phyloP scores from a whole-genome alignment of 495 filamentous ascomycete species.

The Podospora pseudopauciseta region DNA sequence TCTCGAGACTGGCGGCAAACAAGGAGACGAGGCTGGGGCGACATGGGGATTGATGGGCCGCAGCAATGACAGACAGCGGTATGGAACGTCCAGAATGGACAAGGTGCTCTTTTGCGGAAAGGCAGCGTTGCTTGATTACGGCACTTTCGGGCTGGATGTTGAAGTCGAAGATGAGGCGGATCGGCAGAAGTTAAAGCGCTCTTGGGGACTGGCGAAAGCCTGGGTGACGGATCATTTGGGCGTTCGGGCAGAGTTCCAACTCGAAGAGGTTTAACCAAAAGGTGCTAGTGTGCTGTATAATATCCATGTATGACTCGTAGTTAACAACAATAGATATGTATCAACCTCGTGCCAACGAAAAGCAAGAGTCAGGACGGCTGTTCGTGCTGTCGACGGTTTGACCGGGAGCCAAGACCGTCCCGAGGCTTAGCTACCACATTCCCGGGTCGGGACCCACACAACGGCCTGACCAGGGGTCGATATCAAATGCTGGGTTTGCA shows the following conservation, averaged over 20 bases:
- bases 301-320: neutral
- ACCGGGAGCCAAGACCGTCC: neutral
- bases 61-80: slow-evolving; percentile 30
- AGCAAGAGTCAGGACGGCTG: neutral
- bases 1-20: slow-evolving; percentile 47
- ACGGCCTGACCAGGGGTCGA: neutral
- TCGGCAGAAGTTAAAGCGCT: slow-evolving; percentile 1
- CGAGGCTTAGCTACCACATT: neutral
- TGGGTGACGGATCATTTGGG: slow-evolving; percentile 34
- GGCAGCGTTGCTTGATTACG: slow-evolving; percentile 32
- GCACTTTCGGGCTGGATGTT: slow-evolving; percentile 41
- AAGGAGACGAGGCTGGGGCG: slow-evolving; percentile 48
- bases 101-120: slow-evolving; percentile 42
- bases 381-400: neutral
- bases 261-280: neutral
- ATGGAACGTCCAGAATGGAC: slow-evolving; percentile 50
- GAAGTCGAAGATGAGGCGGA: slow-evolving; percentile 22
- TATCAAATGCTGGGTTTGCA: neutral
- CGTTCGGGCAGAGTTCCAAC: slow-evolving; percentile 21
- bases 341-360: neutral
- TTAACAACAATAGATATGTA: neutral
- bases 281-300: neutral
- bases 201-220: slow-evolving; percentile 16
- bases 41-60: slow-evolving; percentile 56
- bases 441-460: neutral